Evolutionary conservation across 2,329 filamentous ascomycete species (phyloP).

Genomic region (Cladorrhinum sp.): DNA sequence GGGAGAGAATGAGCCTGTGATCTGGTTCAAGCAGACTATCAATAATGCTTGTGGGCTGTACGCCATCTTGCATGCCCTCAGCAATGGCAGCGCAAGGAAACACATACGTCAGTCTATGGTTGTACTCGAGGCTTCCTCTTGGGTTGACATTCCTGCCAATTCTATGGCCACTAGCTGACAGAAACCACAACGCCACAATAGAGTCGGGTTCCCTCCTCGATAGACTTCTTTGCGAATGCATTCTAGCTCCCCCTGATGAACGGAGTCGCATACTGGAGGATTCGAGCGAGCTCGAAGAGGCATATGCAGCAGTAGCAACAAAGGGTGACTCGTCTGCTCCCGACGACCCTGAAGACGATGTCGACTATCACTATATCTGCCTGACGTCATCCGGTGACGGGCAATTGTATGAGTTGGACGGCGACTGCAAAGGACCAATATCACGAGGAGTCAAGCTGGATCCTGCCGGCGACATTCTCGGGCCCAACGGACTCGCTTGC

Average conservation of each 20-base stretch:
- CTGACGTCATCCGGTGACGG: conserved; percentile 59
- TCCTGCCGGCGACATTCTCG: not conserved
- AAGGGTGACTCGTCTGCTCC: conserved; percentile 63
- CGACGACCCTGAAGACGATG: conserved; percentile 53
- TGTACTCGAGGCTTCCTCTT: not conserved
- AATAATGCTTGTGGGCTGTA: conserved; percentile 70
- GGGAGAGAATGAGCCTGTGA: conserved; percentile 8
- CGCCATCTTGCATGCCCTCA: conserved; percentile 61
- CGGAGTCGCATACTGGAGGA: not conserved
- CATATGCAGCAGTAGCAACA: conserved; percentile 4
- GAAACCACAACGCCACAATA: not conserved
- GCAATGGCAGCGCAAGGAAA: conserved; percentile 54
- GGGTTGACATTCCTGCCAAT: not conserved
- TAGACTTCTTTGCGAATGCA: not conserved
- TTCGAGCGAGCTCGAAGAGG: conserved; percentile 4
- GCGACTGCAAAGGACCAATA: conserved; percentile 63
- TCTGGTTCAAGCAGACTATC: conserved; percentile 34
- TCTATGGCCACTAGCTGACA: not conserved
- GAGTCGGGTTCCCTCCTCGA: not conserved
- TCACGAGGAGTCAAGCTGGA: not conserved
- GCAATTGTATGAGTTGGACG: conserved; percentile 66
- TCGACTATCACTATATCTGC: conserved; percentile 70
- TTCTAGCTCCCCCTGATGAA: not conserved
- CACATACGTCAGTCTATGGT: conserved; percentile 37
- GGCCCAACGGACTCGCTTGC: not conserved